Conservation (phyloP, 2,329 filamentous ascomycete species). For the Cylindrodendrum hubeiense region DNA sequence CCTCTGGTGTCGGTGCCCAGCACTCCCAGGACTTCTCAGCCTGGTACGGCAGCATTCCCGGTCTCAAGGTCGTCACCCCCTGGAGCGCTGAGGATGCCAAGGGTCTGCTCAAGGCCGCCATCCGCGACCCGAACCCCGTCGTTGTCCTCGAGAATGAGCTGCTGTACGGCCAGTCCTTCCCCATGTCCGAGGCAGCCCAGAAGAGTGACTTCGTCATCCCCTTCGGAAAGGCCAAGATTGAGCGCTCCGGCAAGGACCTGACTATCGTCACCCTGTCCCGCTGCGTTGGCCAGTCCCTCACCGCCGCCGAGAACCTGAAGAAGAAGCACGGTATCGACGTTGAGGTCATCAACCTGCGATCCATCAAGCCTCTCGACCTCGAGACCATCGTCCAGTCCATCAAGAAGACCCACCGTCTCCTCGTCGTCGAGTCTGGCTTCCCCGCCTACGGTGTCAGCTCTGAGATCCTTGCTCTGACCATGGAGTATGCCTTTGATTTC, state of each 20-base stretch:
- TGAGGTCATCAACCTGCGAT: constrained; percentile 98
- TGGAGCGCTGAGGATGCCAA: constrained; percentile 99
- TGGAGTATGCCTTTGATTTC: constrained; percentile 99
- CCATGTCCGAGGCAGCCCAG: constrained; percentile 97
- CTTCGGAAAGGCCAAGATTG: constrained; percentile 99
- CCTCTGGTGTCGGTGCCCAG: constrained; percentile 93
- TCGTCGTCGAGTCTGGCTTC: constrained; percentile 95
- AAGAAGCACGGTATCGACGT: constrained; percentile 95
- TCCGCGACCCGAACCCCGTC: constrained; percentile 97
- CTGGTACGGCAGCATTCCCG: constrained; percentile 98
- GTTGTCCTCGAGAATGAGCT: constrained; percentile 89
- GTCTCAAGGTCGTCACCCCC: constrained; percentile 94
- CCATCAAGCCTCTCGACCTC: constrained; percentile 95
- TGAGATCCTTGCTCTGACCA: constrained; percentile 92
- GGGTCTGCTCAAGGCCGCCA: constrained; percentile 96
- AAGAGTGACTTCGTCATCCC: constrained; percentile 97
- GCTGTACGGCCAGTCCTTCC: constrained; percentile 95
- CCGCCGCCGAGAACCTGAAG: constrained; percentile 91
- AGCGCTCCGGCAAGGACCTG: constrained; percentile 94
- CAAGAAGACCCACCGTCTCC: constrained; percentile 96
- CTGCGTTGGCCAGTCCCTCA: constrained; percentile 91
- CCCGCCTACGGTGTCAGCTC: constrained; percentile 93
- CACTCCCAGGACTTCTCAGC: constrained; percentile 99
- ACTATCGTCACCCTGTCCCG: constrained; percentile 96
- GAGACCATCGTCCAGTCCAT: constrained; percentile 96